Evolutionary conservation across 2,329 filamentous ascomycete species (phyloP).

Genomic region (Samsoniella hepiali): DNA sequence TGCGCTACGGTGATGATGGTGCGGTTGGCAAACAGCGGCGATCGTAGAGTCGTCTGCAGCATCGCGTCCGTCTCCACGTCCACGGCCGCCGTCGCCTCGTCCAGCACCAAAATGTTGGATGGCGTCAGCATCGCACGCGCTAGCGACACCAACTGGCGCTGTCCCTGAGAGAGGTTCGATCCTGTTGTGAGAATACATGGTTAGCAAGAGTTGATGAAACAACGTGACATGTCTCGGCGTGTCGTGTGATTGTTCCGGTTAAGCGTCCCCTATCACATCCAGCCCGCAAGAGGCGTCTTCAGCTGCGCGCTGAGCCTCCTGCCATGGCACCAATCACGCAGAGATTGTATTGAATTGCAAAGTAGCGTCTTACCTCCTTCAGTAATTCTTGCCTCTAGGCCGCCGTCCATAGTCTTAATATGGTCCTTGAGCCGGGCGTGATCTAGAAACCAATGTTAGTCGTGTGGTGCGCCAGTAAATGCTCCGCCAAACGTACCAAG

Average conservation of each 20-base stretch:
- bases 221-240: background rate
- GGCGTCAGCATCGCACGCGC: constrained; percentile 92
- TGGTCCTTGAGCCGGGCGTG: constrained; percentile 93
- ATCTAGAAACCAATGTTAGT: constrained; percentile 49
- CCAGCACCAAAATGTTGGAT: constrained; percentile 93
- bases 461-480: background rate
- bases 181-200: constrained; percentile 47
- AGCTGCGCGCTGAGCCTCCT: background rate
- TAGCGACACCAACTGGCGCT: constrained; percentile 89
- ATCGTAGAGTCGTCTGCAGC: constrained; percentile 61
- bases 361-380: constrained; percentile 76
- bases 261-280: background rate
- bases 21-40: constrained; percentile 73
- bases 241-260: background rate
- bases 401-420: constrained; percentile 79
- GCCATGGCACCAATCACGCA: background rate
- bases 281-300: constrained; percentile 1
- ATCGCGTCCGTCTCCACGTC: constrained; percentile 67
- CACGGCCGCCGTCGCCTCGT: constrained; percentile 85
- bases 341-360: constrained; percentile 14
- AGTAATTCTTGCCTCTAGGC: constrained; percentile 83
- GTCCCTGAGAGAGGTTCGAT: constrained; percentile 91
- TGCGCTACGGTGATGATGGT: constrained; percentile 99
- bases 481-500: constrained; percentile 61
- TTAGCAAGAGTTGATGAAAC: background rate